A percentile compares a stretch with the other conserved stretches of the same genome.
These are phyloP conservation scores for Apiosordaria backusii DNA, from an alignment of 495 filamentous ascomycete species.

Conservation along the genomic window DNA sequence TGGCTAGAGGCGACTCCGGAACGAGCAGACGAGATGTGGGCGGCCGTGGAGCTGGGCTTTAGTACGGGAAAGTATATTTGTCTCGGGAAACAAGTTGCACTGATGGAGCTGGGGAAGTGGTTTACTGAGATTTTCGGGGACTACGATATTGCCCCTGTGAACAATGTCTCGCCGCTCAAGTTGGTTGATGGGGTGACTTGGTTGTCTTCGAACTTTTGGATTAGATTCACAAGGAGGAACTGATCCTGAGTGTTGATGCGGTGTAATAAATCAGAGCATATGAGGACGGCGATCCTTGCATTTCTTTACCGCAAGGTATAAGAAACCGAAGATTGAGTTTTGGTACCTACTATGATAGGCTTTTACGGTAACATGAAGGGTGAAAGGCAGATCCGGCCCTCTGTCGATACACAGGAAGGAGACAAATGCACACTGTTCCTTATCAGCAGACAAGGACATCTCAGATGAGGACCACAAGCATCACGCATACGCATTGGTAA, in stretches of 20 bases:
- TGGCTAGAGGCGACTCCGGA: background rate
- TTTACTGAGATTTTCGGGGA: background rate
- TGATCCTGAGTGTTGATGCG: too few relatives aligned
- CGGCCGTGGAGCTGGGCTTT: background rate
- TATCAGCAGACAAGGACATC: too few relatives aligned
- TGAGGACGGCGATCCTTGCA: too few relatives aligned
- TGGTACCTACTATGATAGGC: too few relatives aligned
- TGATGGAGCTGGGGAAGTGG: background rate
- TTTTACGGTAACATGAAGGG: too few relatives aligned
- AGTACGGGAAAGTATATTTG: background rate
- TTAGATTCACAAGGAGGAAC: background rate
- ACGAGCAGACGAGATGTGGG: background rate
- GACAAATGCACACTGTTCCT: too few relatives aligned
- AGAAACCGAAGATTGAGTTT: too few relatives aligned
- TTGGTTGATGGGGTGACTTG: background rate
- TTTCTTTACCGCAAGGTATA: too few relatives aligned
- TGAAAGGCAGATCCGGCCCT: too few relatives aligned
- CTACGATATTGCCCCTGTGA: background rate
- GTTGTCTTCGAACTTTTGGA: background rate
- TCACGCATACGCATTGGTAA: background rate
- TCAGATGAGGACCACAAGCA: background rate
- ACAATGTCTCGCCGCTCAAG: background rate
- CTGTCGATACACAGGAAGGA: too few relatives aligned
- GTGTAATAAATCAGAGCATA: too few relatives aligned
- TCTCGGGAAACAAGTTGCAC: background rate